Evolutionary conservation across 176 grass and related monocot genomes (phyloP).

Genomic region (Aegilops umbellulata): DNA sequence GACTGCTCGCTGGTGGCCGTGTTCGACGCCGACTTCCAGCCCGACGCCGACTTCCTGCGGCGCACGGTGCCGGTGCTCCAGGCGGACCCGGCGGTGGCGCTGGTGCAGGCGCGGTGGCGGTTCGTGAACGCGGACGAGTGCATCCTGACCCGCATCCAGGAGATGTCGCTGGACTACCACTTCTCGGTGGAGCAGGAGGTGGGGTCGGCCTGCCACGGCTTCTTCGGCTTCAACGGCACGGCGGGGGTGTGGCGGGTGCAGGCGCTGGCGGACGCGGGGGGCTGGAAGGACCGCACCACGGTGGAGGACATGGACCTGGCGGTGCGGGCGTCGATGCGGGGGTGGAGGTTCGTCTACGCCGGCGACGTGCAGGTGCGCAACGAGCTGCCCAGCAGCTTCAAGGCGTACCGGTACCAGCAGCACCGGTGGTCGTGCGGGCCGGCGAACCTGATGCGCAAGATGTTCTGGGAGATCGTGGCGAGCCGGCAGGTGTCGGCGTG

Average conservation of each 20-base stretch:
- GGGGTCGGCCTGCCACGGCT: slow-evolving; percentile 67
- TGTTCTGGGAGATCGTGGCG: slow-evolving; percentile 59
- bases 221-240: slow-evolving; percentile 93
- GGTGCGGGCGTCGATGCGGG: slow-evolving; percentile 63
- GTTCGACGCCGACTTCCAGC: slow-evolving; percentile 92
- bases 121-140: slow-evolving; percentile 79
- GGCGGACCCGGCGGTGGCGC: slow-evolving; percentile 46
- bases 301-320: slow-evolving; percentile 97
- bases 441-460: slow-evolving; percentile 77
- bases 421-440: slow-evolving; percentile 87
- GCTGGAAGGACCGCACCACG: slow-evolving; percentile 91
- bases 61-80: slow-evolving; percentile 56
- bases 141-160: slow-evolving; percentile 72
- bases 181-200: slow-evolving; percentile 86
- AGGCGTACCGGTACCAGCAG: slow-evolving; percentile 76
- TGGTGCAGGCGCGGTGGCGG: slow-evolving; percentile 80
- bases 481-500: slow-evolving; percentile 60
- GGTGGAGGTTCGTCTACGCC: slow-evolving; percentile 75
- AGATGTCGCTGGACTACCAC: slow-evolving; percentile 97
- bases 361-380: slow-evolving; percentile 63
- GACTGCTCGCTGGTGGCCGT: slow-evolving; percentile 68
- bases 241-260: slow-evolving; percentile 71
- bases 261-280: slow-evolving; percentile 62
- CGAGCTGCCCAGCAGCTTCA: slow-evolving; percentile 81
- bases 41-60: slow-evolving; percentile 63